Evolutionary conservation across 176 grass and related monocot species (phyloP).

Genomic region (Carex pumila): DNA sequence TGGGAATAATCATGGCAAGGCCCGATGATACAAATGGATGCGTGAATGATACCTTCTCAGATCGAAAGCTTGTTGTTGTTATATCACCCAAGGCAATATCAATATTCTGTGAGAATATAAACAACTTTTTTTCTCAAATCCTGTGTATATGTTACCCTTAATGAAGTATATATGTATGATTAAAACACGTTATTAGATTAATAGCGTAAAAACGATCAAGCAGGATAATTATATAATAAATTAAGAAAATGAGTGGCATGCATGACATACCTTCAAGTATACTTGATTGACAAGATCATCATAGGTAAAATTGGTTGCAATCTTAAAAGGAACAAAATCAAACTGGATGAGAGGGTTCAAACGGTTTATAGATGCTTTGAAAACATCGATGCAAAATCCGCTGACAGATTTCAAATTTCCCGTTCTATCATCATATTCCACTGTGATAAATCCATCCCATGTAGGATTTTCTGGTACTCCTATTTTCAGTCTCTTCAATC

Average conservation of each 20-base stretch:
- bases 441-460: conserved; percentile 12
- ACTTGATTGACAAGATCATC: conserved; percentile 24
- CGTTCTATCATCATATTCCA: conserved; percentile 1
- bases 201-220: neutral
- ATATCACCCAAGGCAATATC: conserved; percentile 33
- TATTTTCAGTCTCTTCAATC: conserved; percentile 19
- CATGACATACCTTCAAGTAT: conserved; percentile 16
- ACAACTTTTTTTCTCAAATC: neutral
- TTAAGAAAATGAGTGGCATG: neutral
- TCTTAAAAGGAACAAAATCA: conserved; percentile 19
- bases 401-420: neutral
- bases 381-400: conserved; percentile 38
- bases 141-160: no score
- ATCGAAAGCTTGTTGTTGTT: conserved; percentile 2
- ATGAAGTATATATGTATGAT: no score
- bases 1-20: conserved; percentile 22
- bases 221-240: neutral
- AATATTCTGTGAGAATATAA: conserved; percentile 6
- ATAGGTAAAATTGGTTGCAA: conserved; percentile 8
- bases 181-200: no score
- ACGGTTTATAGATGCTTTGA: neutral
- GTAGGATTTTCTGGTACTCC: conserved; percentile 11
- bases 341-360: conserved; percentile 14
- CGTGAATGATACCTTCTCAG: conserved; percentile 11
- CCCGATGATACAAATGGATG: conserved; percentile 24